Conservation (phyloP, 768 basidiomycete species). For the Pleurotus tuoliensis region DNA sequence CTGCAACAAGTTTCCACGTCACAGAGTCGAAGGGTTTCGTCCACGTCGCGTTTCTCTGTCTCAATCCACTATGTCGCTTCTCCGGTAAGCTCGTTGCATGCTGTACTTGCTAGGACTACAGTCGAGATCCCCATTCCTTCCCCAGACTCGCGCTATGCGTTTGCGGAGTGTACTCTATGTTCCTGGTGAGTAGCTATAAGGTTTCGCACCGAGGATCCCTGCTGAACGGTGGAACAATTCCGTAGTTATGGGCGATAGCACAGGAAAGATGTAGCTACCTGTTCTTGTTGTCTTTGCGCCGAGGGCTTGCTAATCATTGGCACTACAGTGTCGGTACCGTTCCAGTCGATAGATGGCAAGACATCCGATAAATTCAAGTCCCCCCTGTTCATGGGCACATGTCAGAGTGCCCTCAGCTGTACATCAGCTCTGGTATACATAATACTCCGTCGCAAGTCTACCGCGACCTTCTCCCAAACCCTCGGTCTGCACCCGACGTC, state of each 20-base stretch:
- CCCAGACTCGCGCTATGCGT: conserved; percentile 74
- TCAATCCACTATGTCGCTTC: conserved; percentile 19
- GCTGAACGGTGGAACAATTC: conserved; percentile 8
- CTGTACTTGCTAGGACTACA: neutral
- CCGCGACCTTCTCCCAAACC: conserved; percentile 47
- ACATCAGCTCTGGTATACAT: conserved; percentile 79
- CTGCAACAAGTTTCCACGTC: conserved; percentile 3
- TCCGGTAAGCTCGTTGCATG: conserved; percentile 14
- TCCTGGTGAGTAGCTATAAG: conserved; percentile 54
- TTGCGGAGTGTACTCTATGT: conserved; percentile 89
- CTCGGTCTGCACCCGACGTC: conserved; percentile 51
- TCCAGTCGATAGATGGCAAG: conserved; percentile 61
- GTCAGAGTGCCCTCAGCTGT: conserved; percentile 77
- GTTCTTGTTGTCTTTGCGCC: neutral
- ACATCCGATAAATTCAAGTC: conserved; percentile 77
- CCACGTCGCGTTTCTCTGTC: conserved; percentile 14
- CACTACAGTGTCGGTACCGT: conserved; percentile 74
- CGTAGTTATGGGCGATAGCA: conserved; percentile 84
- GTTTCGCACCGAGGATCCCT: neutral
- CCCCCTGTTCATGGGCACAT: conserved; percentile 79
- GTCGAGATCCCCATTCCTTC: neutral
- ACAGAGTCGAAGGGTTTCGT: neutral
- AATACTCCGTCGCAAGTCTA: conserved; percentile 51
- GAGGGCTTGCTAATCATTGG: neutral
- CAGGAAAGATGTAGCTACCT: conserved; percentile 80